phyloP scores from a whole-genome alignment of 495 filamentous ascomycete species.

The Hyaloscypha variabilis region DNA sequence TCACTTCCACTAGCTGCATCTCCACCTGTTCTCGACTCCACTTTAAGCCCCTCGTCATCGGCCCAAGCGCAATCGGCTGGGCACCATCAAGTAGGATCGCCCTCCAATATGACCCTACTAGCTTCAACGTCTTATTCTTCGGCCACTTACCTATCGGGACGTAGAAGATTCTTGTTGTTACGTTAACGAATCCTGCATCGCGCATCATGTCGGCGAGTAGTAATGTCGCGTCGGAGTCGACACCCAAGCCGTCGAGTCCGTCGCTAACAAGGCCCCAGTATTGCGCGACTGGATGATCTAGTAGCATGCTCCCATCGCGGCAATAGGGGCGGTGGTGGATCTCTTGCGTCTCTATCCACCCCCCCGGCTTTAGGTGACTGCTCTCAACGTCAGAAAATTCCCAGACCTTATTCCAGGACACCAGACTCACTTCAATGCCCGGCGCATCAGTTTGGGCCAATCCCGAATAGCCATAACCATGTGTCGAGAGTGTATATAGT shows the following conservation, averaged over 20 bases:
- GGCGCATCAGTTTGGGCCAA: conserved; percentile 46
- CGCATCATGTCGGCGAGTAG: conserved; percentile 47
- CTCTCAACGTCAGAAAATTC: not conserved
- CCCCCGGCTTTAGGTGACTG: conserved; percentile 61
- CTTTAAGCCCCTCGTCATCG: conserved; percentile 55
- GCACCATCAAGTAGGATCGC: conserved; percentile 52
- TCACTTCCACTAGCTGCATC: conserved; percentile 43
- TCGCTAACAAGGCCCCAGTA: conserved; percentile 47
- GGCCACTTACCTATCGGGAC: conserved; percentile 69
- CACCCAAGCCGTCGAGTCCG: conserved; percentile 43
- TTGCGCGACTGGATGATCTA: conserved; percentile 48
- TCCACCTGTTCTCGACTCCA: conserved; percentile 47
- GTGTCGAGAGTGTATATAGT: conserved; percentile 59
- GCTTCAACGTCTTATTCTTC: conserved; percentile 58
- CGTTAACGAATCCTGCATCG: conserved; percentile 56
- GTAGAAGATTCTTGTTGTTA: conserved; percentile 58
- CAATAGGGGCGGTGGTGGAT: conserved; percentile 36
- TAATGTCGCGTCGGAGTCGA: conserved; percentile 50
- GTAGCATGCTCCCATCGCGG: conserved; percentile 36
- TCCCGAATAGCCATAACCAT: conserved; percentile 57
- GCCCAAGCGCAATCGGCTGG: conserved; percentile 46
- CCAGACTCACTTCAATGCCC: conserved; percentile 12
- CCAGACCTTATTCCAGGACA: not conserved
- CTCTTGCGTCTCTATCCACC: conserved; percentile 45
- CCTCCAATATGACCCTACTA: conserved; percentile 56